Percentiles rank a stretch among this genome's conserved stretches.
These are phyloP conservation scores for Mycena albidolilacea DNA, from an alignment of 768 basidiomycete genomes.

Conservation along the genomic window DNA sequence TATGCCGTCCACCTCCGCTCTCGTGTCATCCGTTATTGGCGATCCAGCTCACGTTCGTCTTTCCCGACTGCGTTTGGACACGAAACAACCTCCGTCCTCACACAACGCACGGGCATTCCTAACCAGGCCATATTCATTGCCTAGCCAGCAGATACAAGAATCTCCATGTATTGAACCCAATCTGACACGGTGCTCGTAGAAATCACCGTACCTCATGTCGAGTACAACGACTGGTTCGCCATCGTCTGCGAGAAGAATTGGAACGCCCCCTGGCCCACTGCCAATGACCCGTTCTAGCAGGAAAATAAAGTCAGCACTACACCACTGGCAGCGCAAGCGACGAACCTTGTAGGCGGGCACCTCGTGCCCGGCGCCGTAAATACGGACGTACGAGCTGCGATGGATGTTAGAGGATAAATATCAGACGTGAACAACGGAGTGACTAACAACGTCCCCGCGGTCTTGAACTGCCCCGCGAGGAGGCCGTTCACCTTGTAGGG, in stretches of 20 bases:
- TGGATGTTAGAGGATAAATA: not conserved
- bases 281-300: constrained; percentile 4
- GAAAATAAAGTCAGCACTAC: constrained; percentile 1
- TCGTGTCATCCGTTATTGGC: too few relatives aligned
- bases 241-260: constrained; percentile 19
- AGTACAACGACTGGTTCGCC: constrained; percentile 12
- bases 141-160: not conserved
- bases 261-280: constrained; percentile 2
- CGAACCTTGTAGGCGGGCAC: constrained; percentile 7
- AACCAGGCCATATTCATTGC: not conserved
- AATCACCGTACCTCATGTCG: constrained; percentile 4
- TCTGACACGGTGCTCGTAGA: not conserved
- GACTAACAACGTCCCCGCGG: constrained; percentile 61
- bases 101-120: not conserved
- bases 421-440: not conserved
- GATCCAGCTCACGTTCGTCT: not conserved
- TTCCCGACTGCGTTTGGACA: not conserved
- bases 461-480: constrained; percentile 68
- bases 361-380: constrained; percentile 34
- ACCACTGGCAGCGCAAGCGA: constrained; percentile 3
- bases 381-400: constrained; percentile 32
- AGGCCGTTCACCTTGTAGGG: constrained; percentile 67
- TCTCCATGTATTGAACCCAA: not conserved
- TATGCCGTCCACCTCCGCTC: too few relatives aligned
- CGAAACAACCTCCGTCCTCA: not conserved